These are phyloP conservation scores for Sporobolomyces phaffii DNA, from an alignment of 768 basidiomycete species.

Conservation along the genomic window DNA sequence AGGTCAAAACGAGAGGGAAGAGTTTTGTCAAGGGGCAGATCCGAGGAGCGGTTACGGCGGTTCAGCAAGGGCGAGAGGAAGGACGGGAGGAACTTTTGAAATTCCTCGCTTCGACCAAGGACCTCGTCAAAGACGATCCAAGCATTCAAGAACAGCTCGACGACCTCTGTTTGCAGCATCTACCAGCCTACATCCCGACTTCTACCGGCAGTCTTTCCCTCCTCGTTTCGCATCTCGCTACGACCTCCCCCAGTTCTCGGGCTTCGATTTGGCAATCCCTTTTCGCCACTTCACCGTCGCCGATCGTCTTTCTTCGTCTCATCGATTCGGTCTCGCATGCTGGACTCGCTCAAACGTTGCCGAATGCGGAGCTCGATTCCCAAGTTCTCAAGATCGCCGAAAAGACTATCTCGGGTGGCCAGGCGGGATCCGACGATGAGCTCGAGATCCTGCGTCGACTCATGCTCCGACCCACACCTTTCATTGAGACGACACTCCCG, in stretches of 20 bases:
- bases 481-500: not conserved
- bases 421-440: not conserved
- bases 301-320: not conserved
- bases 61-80: not conserved
- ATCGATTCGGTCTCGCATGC: conserved; percentile 7
- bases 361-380: conserved; percentile 18
- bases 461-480: conserved; percentile 18
- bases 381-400: conserved; percentile 5
- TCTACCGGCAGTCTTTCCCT: conserved; percentile 15
- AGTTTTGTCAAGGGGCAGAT: not conserved
- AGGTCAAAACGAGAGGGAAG: not conserved
- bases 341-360: not conserved
- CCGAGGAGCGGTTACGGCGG: not conserved
- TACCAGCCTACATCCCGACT: conserved; percentile 8
- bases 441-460: conserved; percentile 24
- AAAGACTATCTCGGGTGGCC: not conserved
- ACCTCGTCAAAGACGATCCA: not conserved
- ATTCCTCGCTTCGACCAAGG: not conserved
- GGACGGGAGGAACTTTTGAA: not conserved
- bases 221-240: conserved; percentile 11
- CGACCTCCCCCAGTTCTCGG: not conserved
- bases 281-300: conserved; percentile 2
- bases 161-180: conserved; percentile 3
- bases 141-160: conserved; percentile 14
- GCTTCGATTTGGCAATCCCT: conserved; percentile 20